Base-by-base conservation (phyloP, 2,329 filamentous ascomycete genomes). In the Tolypocladium ophioglossoides region DNA sequence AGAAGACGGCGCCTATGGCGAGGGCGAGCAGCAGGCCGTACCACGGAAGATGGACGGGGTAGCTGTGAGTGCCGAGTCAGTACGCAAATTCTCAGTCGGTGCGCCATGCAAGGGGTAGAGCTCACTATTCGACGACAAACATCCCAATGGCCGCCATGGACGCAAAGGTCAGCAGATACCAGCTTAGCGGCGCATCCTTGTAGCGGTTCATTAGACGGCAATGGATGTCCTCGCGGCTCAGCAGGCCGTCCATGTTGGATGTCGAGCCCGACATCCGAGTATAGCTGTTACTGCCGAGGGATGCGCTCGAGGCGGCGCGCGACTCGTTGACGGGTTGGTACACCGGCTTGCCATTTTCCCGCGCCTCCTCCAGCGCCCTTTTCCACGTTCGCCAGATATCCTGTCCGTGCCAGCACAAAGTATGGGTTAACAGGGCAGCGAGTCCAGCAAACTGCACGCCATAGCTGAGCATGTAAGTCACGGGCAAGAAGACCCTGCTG, bases 381-480 rank as follows among this genome's bases (percentile, higher is more conserved):
- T 79, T 84, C 79, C 87, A 90, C 60, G 91, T 88, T 41, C 75
- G 81, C 82, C 82, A 85, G 22, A 95, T 92, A 64, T 94, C 89
- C 60, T 79, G 82, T 16, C 90, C 89, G 63, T 95, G 89, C 88
- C 89, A 94, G 64, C 89, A 88, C 24, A 80, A 74, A 0, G 89
- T 95, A 65, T 95, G 89, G 1, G 88, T 89, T 20, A 95, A 72
- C 14, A 95, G 74, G 1, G 89, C 86, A 27, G 89, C 85, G 22
- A 95, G 74, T 1, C 86, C 87, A 14, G 90, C 90, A 66, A 95
- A 95, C 63, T 94, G 89, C 27, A 95, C 79, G 3, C 86, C 89
- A 61, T 95, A 95, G 64, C 88, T 91, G 41, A 95, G 76, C 22
- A 91, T 87, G 64, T 94, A 95, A 0, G 90, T 94, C 56, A 94